A percentile compares a stretch with the other conserved stretches of the same genome.
These are phyloP conservation scores for Microdochium trichocladiopsis DNA, from an alignment of 2,329 filamentous ascomycete genomes.

Conservation along the genomic window DNA sequence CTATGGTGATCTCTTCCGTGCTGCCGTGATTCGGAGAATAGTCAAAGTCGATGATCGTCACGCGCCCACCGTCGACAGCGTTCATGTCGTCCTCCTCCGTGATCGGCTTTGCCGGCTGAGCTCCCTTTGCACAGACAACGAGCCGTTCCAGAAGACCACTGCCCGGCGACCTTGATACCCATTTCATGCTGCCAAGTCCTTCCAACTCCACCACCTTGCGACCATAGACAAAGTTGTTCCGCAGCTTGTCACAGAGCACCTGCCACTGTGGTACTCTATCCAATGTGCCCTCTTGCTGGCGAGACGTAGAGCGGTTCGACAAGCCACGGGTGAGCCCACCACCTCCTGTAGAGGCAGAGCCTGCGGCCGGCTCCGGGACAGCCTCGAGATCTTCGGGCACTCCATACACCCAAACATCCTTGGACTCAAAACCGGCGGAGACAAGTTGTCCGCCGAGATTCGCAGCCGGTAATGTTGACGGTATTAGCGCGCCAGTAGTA, in stretches of 20 bases:
- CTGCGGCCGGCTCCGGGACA: slow-evolving; percentile 34
- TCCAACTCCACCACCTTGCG: slow-evolving; percentile 57
- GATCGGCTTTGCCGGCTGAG: slow-evolving; percentile 47
- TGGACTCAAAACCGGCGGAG: slow-evolving; percentile 64
- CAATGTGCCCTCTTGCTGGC: slow-evolving; percentile 26
- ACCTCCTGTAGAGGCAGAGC: slow-evolving; percentile 22
- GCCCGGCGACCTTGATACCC: slow-evolving; percentile 53
- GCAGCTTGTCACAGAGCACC: slow-evolving; percentile 57
- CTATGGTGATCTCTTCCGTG: slow-evolving; percentile 56
- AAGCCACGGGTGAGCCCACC: slow-evolving; percentile 15
- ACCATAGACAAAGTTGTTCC: slow-evolving; percentile 66
- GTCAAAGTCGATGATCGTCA: slow-evolving; percentile 69
- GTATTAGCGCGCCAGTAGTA: slow-evolving; percentile 52
- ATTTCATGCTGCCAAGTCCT: slow-evolving; percentile 63
- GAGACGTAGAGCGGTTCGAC: slow-evolving; percentile 28
- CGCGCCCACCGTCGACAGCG: slow-evolving; percentile 71
- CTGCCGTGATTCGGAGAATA: slow-evolving; percentile 50
- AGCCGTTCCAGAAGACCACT: slow-evolving; percentile 48
- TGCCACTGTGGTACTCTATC: slow-evolving; percentile 59
- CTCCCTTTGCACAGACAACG: slow-evolving; percentile 66
- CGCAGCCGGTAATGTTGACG: slow-evolving; percentile 62
- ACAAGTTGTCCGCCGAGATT: slow-evolving; percentile 66
- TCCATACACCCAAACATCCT: slow-evolving; percentile 73
- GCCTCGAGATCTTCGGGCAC: slow-evolving; percentile 67
- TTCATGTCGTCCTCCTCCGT: slow-evolving; percentile 66